Base-by-base conservation (phyloP, 352 stramenopile species). In the Phytophthora sp. region DNA sequence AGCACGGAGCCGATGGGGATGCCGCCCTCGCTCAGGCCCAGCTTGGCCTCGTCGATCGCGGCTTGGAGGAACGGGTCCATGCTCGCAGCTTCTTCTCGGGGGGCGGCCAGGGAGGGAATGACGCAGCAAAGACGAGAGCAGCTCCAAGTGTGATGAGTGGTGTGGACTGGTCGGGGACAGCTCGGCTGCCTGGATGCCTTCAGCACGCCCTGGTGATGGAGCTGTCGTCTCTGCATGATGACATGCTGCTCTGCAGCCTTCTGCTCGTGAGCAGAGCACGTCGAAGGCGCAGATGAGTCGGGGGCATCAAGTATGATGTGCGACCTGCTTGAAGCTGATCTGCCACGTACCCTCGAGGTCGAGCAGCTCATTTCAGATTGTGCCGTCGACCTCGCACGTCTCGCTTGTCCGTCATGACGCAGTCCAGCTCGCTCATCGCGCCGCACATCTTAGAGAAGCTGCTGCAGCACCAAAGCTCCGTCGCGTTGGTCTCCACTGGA, bases 1-100 rank as follows among this genome's bases (percentile, higher is more conserved):
- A 74, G 65, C 48, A 74, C 65, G 3, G 69, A 73, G 37, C 69
- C 73, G 55, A 82, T 82, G 42, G 69, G 73, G 59, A 82, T 77
- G 38, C 73, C 69, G 0, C 69, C 73, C 26, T 74, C 65, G 8
- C 15, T 34, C 39, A 74, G 48, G 7, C 65, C 65, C 43, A 59
- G 59, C 42, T 69, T 64, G 46, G 65, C 65, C 54, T 74, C 65
- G 34, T 65, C 51, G 23, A 74, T 62, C 2, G 65, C 65, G 27
- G 62, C 65, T 54, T 69, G 65, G 31, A 74, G 65, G 53, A 74
- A 74, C 65, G 65, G 48, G 27, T 70, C 65, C 52, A 64, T 74
- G 24, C 9, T 48, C n/a, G n/a, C n/a, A 32, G n/a, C 12, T 62
- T 39, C 4, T 17, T 38, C 39, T 49, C 55, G 15, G 38, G 34